phyloP scores from a whole-genome alignment of 1,284 basidiomycete species.

The Pyrrhoderma lamaoense region DNA sequence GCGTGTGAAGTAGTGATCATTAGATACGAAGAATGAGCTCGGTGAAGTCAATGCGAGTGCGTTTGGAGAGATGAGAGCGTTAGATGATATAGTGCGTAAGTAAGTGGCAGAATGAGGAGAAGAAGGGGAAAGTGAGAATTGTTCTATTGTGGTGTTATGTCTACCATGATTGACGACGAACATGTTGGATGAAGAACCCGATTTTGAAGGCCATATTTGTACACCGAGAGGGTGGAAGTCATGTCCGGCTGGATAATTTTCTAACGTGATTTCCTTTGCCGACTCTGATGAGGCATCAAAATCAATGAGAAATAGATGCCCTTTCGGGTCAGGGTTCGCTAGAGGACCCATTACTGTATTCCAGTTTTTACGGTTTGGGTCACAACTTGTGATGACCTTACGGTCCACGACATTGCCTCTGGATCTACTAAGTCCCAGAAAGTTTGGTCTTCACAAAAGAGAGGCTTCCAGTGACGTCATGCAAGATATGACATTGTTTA shows the following conservation, averaged over 20 bases:
- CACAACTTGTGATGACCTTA: slow-evolving; percentile 45
- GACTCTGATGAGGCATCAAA: slow-evolving; percentile 2
- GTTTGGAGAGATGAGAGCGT: slow-evolving; percentile 55
- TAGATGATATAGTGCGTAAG: slow-evolving; percentile 50
- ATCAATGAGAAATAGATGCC: slow-evolving; percentile 34
- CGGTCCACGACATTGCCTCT: slow-evolving; percentile 32
- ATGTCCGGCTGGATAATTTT: slow-evolving; percentile 37
- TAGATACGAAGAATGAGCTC: slow-evolving; percentile 57
- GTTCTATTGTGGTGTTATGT: slow-evolving; percentile 50
- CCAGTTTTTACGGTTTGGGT: slow-evolving; percentile 47
- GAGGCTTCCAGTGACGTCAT: slow-evolving; percentile 25
- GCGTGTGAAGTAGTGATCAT: slow-evolving; percentile 63
- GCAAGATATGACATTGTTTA: slow-evolving; percentile 1
- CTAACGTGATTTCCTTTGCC: slow-evolving; percentile 25
- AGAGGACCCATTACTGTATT: slow-evolving; percentile 65
- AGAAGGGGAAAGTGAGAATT: slow-evolving; percentile 46
- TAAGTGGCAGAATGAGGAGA: slow-evolving; percentile 24
- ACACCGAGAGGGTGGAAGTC: slow-evolving; percentile 57
- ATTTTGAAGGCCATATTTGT: slow-evolving; percentile 40
- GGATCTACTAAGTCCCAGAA: slow-evolving; percentile 49
- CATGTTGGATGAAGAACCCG: slow-evolving; percentile 41
- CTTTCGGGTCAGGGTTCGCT: slow-evolving; percentile 41
- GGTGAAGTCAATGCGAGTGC: slow-evolving; percentile 53
- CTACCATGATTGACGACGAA: slow-evolving; percentile 62
- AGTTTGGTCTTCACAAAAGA: slow-evolving; percentile 55